phyloP scores from a whole-genome alignment of 1,284 basidiomycete species.

The Apiotrichum veenhuisii region DNA sequence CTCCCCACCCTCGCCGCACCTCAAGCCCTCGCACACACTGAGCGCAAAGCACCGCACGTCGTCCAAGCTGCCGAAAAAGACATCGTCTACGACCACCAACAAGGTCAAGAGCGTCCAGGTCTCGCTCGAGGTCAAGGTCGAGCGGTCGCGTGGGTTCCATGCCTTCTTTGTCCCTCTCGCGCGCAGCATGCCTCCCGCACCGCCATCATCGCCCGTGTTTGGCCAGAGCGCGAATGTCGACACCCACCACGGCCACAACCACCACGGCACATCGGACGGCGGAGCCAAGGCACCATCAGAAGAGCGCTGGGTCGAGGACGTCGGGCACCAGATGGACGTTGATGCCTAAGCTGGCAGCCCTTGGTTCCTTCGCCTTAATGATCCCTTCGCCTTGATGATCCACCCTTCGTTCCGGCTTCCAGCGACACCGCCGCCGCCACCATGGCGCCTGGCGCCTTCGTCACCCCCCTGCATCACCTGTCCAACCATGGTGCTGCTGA shows the following conservation, averaged over 20 bases:
- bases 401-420: no score
- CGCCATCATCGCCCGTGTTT: constrained; percentile 35
- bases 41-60: constrained; percentile 7
- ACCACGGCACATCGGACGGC: not conserved
- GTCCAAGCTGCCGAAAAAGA: constrained; percentile 33
- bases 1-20: not conserved
- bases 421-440: no score
- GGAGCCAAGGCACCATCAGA: constrained; percentile 6
- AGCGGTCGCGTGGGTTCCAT: constrained; percentile 40
- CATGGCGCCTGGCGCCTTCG: no score
- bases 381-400: no score
- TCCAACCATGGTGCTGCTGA: no score
- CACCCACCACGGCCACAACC: not conserved
- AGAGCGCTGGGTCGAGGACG: constrained; percentile 43
- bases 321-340: constrained; percentile 34
- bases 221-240: constrained; percentile 19
- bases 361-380: no score
- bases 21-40: constrained; percentile 13
- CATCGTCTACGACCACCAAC: constrained; percentile 20
- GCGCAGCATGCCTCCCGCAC: constrained; percentile 32
- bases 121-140: constrained; percentile 42
- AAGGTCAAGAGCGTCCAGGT: constrained; percentile 40
- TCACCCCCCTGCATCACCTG: no score
- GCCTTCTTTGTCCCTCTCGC: constrained; percentile 43
- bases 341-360: constrained; percentile 21